phyloP scores from a whole-genome alignment of 345 rosid species.

The Garcia nutans region DNA sequence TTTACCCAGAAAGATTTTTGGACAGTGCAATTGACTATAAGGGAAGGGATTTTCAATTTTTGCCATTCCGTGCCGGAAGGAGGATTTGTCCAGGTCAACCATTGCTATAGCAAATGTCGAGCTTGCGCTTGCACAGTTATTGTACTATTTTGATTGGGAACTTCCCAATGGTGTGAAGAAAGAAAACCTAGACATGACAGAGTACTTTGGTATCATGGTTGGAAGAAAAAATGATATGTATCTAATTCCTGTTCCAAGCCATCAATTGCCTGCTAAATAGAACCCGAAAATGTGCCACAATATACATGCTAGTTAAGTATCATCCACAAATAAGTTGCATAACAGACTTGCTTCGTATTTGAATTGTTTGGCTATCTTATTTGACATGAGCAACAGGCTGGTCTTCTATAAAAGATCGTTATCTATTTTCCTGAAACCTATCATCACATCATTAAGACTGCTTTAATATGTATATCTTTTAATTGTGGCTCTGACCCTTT shows the following conservation, averaged over 20 bases:
- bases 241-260: constrained; percentile 16
- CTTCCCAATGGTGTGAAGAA: constrained; percentile 11
- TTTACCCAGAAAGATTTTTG: constrained; percentile 23
- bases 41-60: constrained; percentile 20
- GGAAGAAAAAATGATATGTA: constrained; percentile 14
- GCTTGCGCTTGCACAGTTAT: constrained; percentile 12
- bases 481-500: too few species aligned
- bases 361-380: too few species aligned
- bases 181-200: constrained; percentile 26
- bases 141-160: constrained; percentile 35
- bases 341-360: too few species aligned
- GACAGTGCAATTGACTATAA: constrained; percentile 17
- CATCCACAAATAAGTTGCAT: too few species aligned
- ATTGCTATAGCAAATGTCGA: constrained; percentile 19
- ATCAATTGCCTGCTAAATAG: neutral
- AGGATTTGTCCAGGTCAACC: constrained; percentile 27
- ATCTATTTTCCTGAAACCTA: too few species aligned
- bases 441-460: too few species aligned
- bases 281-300: too few species aligned
- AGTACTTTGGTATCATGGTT: neutral
- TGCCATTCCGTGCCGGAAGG: constrained; percentile 34
- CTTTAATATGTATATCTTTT: too few species aligned
- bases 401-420: too few species aligned
- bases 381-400: too few species aligned
- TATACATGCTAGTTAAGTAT: too few species aligned